These are phyloP conservation scores for Beauveria medogensis DNA, from an alignment of 2,329 filamentous ascomycete genomes.

Conservation along the genomic window DNA sequence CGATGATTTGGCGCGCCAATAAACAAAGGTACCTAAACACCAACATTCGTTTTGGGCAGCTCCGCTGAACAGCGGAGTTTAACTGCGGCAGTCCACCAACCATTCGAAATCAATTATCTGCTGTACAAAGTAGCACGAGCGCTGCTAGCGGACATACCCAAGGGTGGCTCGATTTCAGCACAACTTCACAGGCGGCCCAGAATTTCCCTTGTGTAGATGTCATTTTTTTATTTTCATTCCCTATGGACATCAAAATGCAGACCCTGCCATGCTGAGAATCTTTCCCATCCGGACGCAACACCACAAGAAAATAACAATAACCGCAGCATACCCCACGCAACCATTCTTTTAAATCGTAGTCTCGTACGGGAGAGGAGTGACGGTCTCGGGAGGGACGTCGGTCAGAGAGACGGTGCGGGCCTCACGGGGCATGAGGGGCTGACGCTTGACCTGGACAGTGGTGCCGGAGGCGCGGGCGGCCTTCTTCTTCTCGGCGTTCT, in stretches of 20 bases:
- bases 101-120: background rate
- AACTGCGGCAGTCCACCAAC: background rate
- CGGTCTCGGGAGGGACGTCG: constrained; percentile 83
- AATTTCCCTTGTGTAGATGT: constrained; percentile 7
- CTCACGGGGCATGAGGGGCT: constrained; percentile 70
- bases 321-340: constrained; percentile 14
- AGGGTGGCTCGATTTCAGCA: too few relatives aligned
- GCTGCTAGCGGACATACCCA: too few relatives aligned
- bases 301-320: constrained; percentile 34
- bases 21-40: too few relatives aligned
- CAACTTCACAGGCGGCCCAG: background rate
- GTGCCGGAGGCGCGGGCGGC: constrained; percentile 85
- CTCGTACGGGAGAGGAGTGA: constrained; percentile 91
- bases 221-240: constrained; percentile 12
- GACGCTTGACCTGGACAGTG: constrained; percentile 88
- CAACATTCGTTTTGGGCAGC: too few relatives aligned
- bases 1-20: background rate
- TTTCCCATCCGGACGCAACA: constrained; percentile 36
- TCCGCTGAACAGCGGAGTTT: too few relatives aligned
- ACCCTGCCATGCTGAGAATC: constrained; percentile 33
- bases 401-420: constrained; percentile 70
- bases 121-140: background rate
- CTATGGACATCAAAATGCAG: constrained; percentile 15
- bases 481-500: constrained; percentile 86
- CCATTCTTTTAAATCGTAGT: constrained; percentile 75